Conservation (phyloP, 2,329 filamentous ascomycete genomes). For the Calonectria ilicicola region DNA sequence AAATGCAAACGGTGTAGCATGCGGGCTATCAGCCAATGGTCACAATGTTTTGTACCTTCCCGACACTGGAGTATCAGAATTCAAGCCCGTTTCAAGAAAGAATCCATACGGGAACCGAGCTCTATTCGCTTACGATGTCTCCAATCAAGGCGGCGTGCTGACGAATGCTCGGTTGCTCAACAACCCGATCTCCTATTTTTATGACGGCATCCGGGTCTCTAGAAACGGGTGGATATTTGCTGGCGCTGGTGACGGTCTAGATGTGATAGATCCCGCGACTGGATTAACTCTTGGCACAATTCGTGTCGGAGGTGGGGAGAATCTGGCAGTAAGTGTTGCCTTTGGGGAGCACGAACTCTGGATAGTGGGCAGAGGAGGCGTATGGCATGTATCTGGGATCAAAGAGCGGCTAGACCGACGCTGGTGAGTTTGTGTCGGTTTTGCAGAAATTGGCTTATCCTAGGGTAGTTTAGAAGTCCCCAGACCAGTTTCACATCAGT, state of each 20-base stretch:
- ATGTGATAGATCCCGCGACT: neutral
- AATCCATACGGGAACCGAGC: neutral
- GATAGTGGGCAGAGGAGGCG: conserved; percentile 7
- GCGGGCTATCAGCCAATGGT: neutral
- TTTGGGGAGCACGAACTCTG: conserved; percentile 7
- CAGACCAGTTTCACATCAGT: neutral
- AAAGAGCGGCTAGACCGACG: neutral
- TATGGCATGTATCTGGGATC: conserved; percentile 8
- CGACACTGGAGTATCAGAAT: neutral
- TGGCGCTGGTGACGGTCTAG: neutral
- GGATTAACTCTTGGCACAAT: conserved; percentile 8
- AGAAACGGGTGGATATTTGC: conserved; percentile 7
- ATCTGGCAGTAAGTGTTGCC: neutral
- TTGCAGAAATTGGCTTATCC: neutral
- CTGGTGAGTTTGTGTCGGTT: neutral
- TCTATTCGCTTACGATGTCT: neutral
- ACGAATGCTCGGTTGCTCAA: neutral
- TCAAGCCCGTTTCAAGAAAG: conserved; percentile 7
- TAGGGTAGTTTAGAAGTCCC: neutral
- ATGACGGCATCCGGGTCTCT: conserved; percentile 3
- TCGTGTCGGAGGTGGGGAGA: neutral
- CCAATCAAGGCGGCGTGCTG: neutral
- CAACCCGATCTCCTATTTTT: conserved; percentile 2
- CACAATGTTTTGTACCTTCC: neutral
- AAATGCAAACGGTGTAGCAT: neutral